phyloP scores from a whole-genome alignment of 192 early-diverging fungal genomes.

The Coemansia sp. region DNA sequence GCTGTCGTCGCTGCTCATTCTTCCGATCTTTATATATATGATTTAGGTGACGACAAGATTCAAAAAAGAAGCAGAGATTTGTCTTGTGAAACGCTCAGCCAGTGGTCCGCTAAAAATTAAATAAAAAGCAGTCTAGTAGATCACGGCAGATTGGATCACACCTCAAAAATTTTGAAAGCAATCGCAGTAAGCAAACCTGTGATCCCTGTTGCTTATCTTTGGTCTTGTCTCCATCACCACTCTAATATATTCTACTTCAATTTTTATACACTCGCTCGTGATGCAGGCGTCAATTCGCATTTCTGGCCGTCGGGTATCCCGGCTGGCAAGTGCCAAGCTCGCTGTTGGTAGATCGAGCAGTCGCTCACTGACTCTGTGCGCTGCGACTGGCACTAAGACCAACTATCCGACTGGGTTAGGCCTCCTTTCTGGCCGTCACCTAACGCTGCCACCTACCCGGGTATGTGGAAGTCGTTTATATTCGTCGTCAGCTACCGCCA shows the following conservation, averaged over 20 bases:
- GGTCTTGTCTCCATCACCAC: neutral
- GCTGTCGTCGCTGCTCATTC: constrained; percentile 21
- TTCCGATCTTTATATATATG: neutral
- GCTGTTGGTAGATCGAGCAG: neutral
- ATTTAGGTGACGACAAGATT: neutral
- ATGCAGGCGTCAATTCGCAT: constrained; percentile 33
- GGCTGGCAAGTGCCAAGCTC: constrained; percentile 7
- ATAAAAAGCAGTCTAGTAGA: neutral
- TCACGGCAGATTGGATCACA: neutral
- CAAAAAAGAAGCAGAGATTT: neutral
- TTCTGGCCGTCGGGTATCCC: constrained; percentile 19
- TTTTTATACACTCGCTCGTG: neutral
- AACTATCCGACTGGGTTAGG: no score
- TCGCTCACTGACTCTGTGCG: neutral
- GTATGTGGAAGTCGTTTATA: neutral
- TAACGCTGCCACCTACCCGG: neutral
- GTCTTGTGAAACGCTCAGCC: neutral
- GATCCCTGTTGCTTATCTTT: neutral
- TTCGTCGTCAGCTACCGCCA: constrained; percentile 1
- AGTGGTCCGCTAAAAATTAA: neutral
- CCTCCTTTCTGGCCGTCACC: neutral
- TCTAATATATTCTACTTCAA: neutral
- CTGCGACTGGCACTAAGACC: neutral
- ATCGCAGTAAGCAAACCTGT: neutral
- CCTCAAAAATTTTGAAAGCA: neutral